A percentile compares a stretch with the other conserved stretches of the same genome.
Evolutionary conservation across 768 basidiomycete genomes (phyloP).

Genomic region (Daedaleopsis nitida): DNA sequence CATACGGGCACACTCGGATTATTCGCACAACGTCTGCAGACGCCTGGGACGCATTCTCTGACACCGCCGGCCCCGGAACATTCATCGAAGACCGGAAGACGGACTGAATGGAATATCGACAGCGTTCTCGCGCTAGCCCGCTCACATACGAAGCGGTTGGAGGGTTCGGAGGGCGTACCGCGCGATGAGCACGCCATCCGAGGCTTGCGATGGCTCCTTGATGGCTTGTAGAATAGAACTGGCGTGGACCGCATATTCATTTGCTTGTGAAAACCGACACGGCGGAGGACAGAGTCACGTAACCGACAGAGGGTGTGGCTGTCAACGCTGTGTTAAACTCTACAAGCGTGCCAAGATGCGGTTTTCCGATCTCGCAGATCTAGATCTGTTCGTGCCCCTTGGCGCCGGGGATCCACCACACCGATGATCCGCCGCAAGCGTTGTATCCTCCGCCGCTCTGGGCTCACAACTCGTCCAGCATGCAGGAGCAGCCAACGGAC

Average conservation of each 20-base stretch:
- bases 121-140: not conserved
- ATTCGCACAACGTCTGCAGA: not conserved
- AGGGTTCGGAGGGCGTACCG: not conserved
- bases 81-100: not conserved
- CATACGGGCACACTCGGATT: not conserved
- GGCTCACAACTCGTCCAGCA: no score
- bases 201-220: not conserved
- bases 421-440: not conserved
- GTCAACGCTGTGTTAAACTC: not conserved
- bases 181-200: not conserved
- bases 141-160: not conserved
- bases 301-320: not conserved
- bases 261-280: not conserved
- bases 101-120: not conserved
- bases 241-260: not conserved
- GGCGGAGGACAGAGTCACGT: not conserved
- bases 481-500: no score
- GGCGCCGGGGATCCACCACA: constrained; percentile 3
- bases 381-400: not conserved
- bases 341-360: not conserved
- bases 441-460: not conserved
- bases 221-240: not conserved
- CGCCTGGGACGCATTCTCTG: not conserved
- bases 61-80: not conserved
- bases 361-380: not conserved